These are phyloP conservation scores for Globisporangium yorkense DNA, from an alignment of 352 stramenopile species.

Conservation along the genomic window DNA sequence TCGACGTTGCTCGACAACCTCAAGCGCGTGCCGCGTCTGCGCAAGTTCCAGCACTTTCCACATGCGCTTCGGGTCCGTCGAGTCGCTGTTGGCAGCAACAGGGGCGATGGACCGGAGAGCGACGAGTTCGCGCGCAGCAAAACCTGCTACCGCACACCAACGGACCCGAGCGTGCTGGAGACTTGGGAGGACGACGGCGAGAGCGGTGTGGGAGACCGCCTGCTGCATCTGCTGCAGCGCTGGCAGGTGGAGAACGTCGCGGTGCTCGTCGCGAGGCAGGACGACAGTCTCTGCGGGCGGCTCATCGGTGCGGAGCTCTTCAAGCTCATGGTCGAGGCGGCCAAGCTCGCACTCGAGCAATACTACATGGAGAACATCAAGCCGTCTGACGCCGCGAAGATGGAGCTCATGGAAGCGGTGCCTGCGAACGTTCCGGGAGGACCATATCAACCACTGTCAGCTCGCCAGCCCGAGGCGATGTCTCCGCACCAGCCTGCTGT, in stretches of 20 bases:
- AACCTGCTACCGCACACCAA: background rate
- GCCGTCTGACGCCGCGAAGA: constrained; percentile 39
- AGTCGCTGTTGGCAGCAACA: background rate
- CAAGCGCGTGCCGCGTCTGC: constrained; percentile 30
- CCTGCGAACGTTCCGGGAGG: constrained; percentile 8
- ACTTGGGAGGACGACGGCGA: constrained; percentile 50
- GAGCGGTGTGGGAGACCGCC: constrained; percentile 51
- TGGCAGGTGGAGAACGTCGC: constrained; percentile 78
- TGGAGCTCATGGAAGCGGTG: constrained; percentile 25
- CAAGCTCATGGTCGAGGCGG: constrained; percentile 59
- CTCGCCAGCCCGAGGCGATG: background rate
- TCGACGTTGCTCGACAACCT: constrained; percentile 18
- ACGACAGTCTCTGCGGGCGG: constrained; percentile 57
- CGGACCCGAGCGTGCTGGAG: constrained; percentile 36
- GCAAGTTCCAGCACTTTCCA: constrained; percentile 42
- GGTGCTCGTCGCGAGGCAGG: constrained; percentile 54
- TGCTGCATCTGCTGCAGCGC: constrained; percentile 75
- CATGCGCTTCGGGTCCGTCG: constrained; percentile 36
- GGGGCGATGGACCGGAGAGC: background rate
- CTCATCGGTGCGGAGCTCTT: constrained; percentile 62
- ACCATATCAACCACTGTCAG: constrained; percentile 12
- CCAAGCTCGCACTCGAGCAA: constrained; percentile 70
- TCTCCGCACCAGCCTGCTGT: constrained; percentile 21
- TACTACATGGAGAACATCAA: constrained; percentile 55
- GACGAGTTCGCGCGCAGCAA: constrained; percentile 6